phyloP scores from a whole-genome alignment of 2,329 filamentous ascomycete species.

The Monosporascus sp. region DNA sequence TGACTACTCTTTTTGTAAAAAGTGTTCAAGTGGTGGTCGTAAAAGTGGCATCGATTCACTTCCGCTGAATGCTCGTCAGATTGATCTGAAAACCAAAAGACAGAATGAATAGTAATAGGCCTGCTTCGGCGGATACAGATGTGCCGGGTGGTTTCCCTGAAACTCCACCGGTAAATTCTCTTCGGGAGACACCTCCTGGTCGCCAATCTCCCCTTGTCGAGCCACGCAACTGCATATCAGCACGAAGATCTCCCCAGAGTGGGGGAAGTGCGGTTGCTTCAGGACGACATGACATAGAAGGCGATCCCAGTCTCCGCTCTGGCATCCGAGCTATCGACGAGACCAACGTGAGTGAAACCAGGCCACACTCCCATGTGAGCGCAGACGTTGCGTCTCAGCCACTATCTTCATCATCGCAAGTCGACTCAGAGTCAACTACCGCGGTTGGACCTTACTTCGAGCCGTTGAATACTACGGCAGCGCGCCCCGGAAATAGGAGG shows the following conservation, averaged over 20 bases:
- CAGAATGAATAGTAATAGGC: too few species aligned
- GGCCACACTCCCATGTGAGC: not conserved
- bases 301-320: too few species aligned
- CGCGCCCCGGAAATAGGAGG: conserved; percentile 2
- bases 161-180: too few species aligned
- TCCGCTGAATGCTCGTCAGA: too few species aligned
- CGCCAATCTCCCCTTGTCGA: conserved; percentile 7
- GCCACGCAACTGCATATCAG: not conserved
- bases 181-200: conserved; percentile 1
- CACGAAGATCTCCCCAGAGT: not conserved
- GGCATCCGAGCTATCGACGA: too few species aligned
- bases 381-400: conserved; percentile 1
- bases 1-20: too few species aligned
- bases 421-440: conserved; percentile 9
- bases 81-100: too few species aligned
- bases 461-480: conserved; percentile 20
- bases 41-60: too few species aligned
- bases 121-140: too few species aligned
- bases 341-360: too few species aligned
- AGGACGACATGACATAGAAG: not conserved
- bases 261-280: not conserved
- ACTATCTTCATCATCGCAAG: conserved; percentile 3
- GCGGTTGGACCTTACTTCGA: conserved; percentile 19
- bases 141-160: too few species aligned
- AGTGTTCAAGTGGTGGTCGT: too few species aligned